phyloP scores from a whole-genome alignment of 805 yeast species.

The Metschnikowia cubensis region DNA sequence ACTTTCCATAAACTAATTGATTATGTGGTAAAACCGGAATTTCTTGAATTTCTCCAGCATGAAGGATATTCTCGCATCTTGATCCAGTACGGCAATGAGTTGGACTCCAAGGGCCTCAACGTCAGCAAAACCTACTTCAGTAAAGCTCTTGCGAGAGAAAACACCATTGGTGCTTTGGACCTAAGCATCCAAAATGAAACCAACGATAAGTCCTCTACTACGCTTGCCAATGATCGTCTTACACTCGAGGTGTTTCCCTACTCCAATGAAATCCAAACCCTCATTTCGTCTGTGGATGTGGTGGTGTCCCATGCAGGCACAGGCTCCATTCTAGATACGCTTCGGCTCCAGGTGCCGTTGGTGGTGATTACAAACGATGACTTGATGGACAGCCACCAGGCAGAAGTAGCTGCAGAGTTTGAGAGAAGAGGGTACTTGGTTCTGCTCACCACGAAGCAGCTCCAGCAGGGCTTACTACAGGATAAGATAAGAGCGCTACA shows the following conservation, averaged over 20 bases:
- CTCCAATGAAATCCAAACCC: slow-evolving; percentile 23
- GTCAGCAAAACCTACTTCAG: slow-evolving; percentile 24
- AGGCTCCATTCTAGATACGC: slow-evolving; percentile 82
- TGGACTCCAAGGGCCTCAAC: slow-evolving; percentile 14
- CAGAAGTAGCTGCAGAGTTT: slow-evolving; percentile 16
- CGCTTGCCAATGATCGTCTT: slow-evolving; percentile 9
- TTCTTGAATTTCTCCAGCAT: slow-evolving; percentile 32
- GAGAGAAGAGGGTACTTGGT: slow-evolving; percentile 11
- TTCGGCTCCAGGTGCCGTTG: slow-evolving; percentile 52
- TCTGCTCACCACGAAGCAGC: slow-evolving; percentile 5
- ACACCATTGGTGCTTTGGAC: slow-evolving; percentile 10
- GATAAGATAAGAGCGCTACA: slow-evolving; percentile 7
- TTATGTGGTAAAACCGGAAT: slow-evolving; percentile 32
- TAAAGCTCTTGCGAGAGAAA: slow-evolving; percentile 14
- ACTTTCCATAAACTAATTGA: slow-evolving; percentile 62
- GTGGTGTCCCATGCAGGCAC: slow-evolving; percentile 90
- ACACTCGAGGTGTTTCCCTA: slow-evolving; percentile 27
- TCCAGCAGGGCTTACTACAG: slow-evolving; percentile 8
- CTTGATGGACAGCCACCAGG: slow-evolving; percentile 43
- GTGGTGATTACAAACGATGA: slow-evolving; percentile 66
- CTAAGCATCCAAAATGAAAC: slow-evolving; percentile 13
- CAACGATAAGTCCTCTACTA: slow-evolving; percentile 17
- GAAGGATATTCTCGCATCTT: slow-evolving; percentile 31
- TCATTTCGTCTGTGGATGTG: slow-evolving; percentile 47
- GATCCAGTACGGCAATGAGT: slow-evolving; percentile 35